Conservation (phyloP, 2,329 filamentous ascomycete genomes). For the Capronia americana region DNA sequence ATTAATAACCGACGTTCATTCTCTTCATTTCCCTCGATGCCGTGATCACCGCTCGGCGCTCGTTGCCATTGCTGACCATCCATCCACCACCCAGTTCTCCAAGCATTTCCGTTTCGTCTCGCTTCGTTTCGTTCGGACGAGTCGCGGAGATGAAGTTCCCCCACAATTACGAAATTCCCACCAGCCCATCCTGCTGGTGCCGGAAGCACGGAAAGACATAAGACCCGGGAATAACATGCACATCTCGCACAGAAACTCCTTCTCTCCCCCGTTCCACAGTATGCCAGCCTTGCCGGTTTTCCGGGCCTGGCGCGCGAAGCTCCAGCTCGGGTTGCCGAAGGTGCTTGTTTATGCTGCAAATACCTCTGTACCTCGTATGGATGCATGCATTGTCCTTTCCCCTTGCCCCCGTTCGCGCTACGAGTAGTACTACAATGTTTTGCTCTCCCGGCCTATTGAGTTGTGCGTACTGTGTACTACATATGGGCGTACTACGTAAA, state of each 20-base stretch:
- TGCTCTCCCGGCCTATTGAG: not conserved
- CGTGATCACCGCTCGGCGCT: not conserved
- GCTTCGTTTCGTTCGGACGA: not conserved
- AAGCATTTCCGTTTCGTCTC: not conserved
- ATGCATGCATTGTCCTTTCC: not conserved
- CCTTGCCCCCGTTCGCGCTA: not conserved
- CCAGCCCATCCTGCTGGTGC: not conserved
- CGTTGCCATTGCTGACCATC: not conserved
- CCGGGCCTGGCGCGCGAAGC: not conserved
- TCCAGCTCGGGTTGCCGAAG: not conserved
- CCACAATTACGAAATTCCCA: not conserved
- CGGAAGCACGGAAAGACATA: not conserved
- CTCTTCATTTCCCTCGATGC: not conserved
- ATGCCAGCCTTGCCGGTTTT: not conserved
- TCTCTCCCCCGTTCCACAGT: not conserved
- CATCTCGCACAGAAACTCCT: not conserved
- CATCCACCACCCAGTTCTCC: not conserved
- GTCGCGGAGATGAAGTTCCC: not conserved
- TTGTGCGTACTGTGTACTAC: no score
- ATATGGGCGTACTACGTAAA: no score
- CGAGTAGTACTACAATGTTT: no score
- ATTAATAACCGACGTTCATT: not conserved
- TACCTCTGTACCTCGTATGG: no score
- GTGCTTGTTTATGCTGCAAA: not conserved
- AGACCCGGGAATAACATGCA: not conserved